Evolutionary conservation across 139 green algal genomes (phyloP), one percentile per base, ranked within the genome.

Genomic region (Astrephomene gubernaculifera): DNA sequence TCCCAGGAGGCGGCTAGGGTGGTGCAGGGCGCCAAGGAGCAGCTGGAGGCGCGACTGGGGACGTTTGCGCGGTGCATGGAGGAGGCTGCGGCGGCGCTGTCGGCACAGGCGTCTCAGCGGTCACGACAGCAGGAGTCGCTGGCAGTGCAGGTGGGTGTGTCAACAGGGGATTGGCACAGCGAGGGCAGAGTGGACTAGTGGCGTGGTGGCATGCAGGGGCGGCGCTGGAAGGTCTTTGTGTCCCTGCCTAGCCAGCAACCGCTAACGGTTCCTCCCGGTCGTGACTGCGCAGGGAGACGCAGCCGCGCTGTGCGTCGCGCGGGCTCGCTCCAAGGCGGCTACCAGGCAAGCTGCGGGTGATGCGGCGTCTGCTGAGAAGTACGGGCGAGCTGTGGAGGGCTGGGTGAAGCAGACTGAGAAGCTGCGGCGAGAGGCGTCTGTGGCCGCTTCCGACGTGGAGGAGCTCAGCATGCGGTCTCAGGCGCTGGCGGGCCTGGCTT

Each of bases 391-490:
- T 1, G 78, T 63, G 1, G 78, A 64, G 25, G 63, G 61, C 14
- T 84, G 78, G 78, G n/a, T 43, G 2, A 65, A 74, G 78, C 78
- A 84, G 33, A 63, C 22, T 39, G 61, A 74, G 39, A 84, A 74
- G 63, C 63, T 74, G 31, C 3, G 41, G 31, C 52, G 25, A 0
- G 78, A 84, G n/a, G 60, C 44, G 12, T 31, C 27, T n/a, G 63
- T 31, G 8, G 43, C 63, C 22, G 54, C 63, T 0, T 61, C 63
- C 1, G 78, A 43, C 8, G 61, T 63, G 0, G 78, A 84, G 78
- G 78, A 74, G 2, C 52, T 84, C 22, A 8, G 1, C 25, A 54
- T 7, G 12, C 36, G 63, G 43, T n/a, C 57, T 0, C 41, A 38
- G 31, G 44, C 2, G 1, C 43, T 84, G n/a, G n/a, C 31, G 25